These are phyloP conservation scores for Proliferodiscus dingleyae DNA, from an alignment of 2,329 filamentous ascomycete genomes.

Conservation along the genomic window DNA sequence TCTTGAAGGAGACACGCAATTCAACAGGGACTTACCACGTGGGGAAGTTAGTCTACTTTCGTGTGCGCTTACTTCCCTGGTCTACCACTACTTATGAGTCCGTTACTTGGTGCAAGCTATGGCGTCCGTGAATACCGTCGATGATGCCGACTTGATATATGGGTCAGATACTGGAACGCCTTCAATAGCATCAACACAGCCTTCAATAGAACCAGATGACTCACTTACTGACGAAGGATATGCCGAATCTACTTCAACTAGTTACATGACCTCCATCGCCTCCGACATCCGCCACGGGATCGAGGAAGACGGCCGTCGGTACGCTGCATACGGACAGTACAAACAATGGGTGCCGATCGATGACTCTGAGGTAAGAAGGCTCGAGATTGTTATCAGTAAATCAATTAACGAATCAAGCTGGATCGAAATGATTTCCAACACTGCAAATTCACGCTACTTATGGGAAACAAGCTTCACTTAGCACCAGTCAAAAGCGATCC, in stretches of 20 bases:
- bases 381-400: constrained; percentile 6
- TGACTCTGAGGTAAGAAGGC: constrained; percentile 5
- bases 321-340: constrained; percentile 24
- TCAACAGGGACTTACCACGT: no score
- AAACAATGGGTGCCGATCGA: constrained; percentile 20
- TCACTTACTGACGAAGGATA: constrained; percentile 23
- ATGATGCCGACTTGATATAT: not conserved
- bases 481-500: constrained; percentile 15
- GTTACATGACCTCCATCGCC: constrained; percentile 27
- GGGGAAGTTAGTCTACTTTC: no score
- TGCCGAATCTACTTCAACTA: constrained; percentile 30
- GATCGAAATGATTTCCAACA: constrained; percentile 24
- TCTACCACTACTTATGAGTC: no score
- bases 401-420: constrained; percentile 11
- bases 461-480: constrained; percentile 16
- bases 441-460: constrained; percentile 23
- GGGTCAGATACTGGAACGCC: not conserved
- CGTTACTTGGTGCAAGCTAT: no score
- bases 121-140: no score
- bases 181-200: not conserved
- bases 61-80: no score
- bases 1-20: no score
- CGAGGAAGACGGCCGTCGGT: constrained; percentile 21
- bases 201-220: constrained; percentile 1
- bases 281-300: constrained; percentile 25